phyloP scores from a whole-genome alignment of 2,329 filamentous ascomycete species.

The Talaromyces albobiverticillius region DNA sequence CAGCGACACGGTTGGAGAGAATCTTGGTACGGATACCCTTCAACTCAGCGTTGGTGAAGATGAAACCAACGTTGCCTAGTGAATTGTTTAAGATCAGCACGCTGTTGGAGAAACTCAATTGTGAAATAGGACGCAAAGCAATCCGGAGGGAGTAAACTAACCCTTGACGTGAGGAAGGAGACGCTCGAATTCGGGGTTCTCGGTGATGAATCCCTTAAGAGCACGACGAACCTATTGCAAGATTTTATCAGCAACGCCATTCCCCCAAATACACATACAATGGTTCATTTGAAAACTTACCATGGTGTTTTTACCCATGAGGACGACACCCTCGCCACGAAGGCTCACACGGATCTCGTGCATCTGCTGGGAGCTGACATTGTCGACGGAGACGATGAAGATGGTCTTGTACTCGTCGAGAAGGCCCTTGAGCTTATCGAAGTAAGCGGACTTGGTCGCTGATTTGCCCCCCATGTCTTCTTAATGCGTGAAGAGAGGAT shows the following conservation, averaged over 20 bases:
- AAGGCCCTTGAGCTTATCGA: conserved; percentile 98
- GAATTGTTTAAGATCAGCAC: not conserved
- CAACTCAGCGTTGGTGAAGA: conserved; percentile 98
- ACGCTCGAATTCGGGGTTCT: conserved; percentile 96
- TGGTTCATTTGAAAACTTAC: conserved; percentile 46
- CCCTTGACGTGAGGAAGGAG: conserved; percentile 91
- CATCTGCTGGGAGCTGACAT: conserved; percentile 99
- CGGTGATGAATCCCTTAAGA: conserved; percentile 86
- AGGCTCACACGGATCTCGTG: conserved; percentile 97
- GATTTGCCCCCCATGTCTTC: conserved; percentile 99
- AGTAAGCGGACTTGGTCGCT: conserved; percentile 92
- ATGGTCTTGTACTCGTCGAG: conserved; percentile 95
- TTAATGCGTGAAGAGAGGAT: conserved; percentile 91
- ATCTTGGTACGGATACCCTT: conserved; percentile 93
- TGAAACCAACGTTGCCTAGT: conserved; percentile 89
- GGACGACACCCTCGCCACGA: conserved; percentile 86
- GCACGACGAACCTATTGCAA: conserved; percentile 78
- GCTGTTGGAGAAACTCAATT: not conserved
- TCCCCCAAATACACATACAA: conserved; percentile 12
- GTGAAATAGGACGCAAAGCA: not conserved
- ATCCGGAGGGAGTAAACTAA: conserved; percentile 25
- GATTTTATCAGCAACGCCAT: conserved; percentile 1
- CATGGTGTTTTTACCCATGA: conserved; percentile 99
- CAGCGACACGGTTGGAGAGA: conserved; percentile 93
- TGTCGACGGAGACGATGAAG: conserved; percentile 97